A percentile compares a stretch with the other conserved stretches of the same genome.
Conservation (phyloP, 2,329 filamentous ascomycete genomes). For the Coniochaeta ligniaria region DNA sequence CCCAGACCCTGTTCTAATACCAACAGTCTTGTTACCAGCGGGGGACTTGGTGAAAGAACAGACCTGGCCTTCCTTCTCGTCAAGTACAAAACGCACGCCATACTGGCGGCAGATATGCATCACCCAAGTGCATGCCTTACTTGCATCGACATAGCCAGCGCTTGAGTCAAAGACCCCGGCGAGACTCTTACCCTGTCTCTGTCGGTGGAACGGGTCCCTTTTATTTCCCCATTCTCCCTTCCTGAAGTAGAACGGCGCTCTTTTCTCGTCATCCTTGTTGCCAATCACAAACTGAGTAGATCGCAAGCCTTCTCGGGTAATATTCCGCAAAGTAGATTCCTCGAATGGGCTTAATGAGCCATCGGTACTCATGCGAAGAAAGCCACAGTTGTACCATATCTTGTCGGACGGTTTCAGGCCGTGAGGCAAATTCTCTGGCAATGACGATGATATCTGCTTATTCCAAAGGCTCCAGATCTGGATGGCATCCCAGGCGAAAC, state of each 20-base stretch:
- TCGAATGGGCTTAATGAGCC: not conserved
- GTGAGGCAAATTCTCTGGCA: not conserved
- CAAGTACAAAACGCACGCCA: slow-evolving; percentile 1
- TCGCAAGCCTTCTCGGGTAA: not conserved
- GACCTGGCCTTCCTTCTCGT: not conserved
- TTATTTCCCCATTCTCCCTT: not conserved
- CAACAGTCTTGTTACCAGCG: not conserved
- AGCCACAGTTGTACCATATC: slow-evolving; percentile 1
- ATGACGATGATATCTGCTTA: not conserved
- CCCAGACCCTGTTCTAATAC: not conserved
- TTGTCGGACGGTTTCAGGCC: not conserved
- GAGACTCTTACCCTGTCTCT: not conserved
- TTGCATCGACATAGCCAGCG: slow-evolving; percentile 32
- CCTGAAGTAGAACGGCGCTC: slow-evolving; percentile 1
- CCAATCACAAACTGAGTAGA: slow-evolving; percentile 2
- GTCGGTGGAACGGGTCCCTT: not conserved
- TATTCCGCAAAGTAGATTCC: not conserved
- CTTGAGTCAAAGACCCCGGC: slow-evolving; percentile 13
- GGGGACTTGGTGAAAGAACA: not conserved
- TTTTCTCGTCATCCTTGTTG: not conserved
- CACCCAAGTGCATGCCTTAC: slow-evolving; percentile 12
- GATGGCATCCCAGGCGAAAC: slow-evolving; percentile 33
- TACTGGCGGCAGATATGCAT: not conserved
- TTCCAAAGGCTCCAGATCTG: slow-evolving; percentile 38
- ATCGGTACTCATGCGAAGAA: slow-evolving; percentile 2